These are phyloP conservation scores for Gentiana straminea DNA, from an alignment of 257 asterid genomes.

Conservation along the genomic window DNA sequence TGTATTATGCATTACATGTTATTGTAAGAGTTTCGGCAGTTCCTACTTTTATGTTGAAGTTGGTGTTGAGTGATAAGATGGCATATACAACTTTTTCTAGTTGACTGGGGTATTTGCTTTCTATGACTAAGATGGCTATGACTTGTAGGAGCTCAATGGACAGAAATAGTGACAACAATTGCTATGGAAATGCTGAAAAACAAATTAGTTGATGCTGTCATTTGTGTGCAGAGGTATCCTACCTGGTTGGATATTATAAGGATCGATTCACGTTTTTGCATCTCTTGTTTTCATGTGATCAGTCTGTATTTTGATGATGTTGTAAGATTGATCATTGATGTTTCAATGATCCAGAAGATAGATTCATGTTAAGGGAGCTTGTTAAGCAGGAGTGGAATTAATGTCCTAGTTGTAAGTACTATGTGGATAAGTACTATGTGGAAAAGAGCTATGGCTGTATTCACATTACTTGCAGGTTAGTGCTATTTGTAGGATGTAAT, in stretches of 20 bases:
- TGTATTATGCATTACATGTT: too few species aligned
- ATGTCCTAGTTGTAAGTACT: too few species aligned
- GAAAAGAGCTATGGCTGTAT: too few species aligned
- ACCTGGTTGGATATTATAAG: not conserved
- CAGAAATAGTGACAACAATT: constrained; percentile 96
- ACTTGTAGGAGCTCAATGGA: constrained; percentile 95
- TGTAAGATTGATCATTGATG: constrained; percentile 3
- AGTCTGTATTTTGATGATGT: not conserved
- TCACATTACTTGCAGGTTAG: too few species aligned
- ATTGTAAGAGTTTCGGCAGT: too few species aligned
- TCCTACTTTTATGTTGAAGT: too few species aligned
- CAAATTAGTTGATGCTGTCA: constrained; percentile 93
- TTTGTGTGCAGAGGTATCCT: constrained; percentile 84
- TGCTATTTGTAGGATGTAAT: too few species aligned
- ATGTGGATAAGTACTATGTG: too few species aligned
- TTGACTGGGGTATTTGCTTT: too few species aligned
- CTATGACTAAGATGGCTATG: constrained; percentile 4
- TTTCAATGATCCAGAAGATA: constrained; percentile 90
- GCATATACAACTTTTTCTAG: too few species aligned
- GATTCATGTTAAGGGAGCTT: constrained; percentile 21
- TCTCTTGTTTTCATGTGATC: not conserved
- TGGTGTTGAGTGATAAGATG: too few species aligned
- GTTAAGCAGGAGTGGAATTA: too few species aligned
- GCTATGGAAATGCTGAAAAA: constrained; percentile 92
- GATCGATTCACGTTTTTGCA: not conserved